A percentile compares a stretch with the other conserved stretches of the same genome.
phyloP scores from a whole-genome alignment of 768 basidiomycete genomes.

The Tylopilus balloui region DNA sequence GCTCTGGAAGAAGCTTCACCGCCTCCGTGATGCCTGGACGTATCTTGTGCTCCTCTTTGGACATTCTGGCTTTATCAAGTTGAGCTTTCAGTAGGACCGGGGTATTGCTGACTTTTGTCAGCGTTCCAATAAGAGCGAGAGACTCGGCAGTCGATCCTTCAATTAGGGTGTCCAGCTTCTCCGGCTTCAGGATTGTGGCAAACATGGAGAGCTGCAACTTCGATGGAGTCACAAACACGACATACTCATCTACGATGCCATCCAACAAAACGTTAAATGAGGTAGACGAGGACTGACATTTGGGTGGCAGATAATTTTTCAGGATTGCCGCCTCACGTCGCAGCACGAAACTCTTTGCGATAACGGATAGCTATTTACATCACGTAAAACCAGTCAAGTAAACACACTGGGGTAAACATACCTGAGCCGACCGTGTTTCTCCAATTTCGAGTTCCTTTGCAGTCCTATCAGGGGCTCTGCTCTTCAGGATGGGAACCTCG shows the following conservation, averaged over 20 bases:
- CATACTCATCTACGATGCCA: constrained; percentile 75
- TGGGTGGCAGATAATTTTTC: constrained; percentile 83
- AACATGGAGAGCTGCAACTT: constrained; percentile 79
- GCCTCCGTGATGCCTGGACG: constrained; percentile 56
- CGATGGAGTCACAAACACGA: constrained; percentile 94
- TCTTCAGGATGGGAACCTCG: constrained; percentile 82
- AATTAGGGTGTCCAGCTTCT: constrained; percentile 63
- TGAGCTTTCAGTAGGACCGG: constrained; percentile 84
- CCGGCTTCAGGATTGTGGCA: constrained; percentile 64
- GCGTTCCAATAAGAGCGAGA: constrained; percentile 69
- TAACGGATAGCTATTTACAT: constrained; percentile 51
- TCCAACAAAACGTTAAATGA: not conserved
- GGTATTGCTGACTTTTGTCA: constrained; percentile 91
- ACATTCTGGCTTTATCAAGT: constrained; percentile 53
- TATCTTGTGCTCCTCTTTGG: constrained; percentile 39
- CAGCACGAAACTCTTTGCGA: constrained; percentile 87
- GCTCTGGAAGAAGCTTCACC: constrained; percentile 54
- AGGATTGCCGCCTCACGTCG: constrained; percentile 82
- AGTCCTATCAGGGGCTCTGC: constrained; percentile 73
- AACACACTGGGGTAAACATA: constrained; percentile 26
- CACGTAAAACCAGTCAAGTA: not conserved
- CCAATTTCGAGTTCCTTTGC: constrained; percentile 73
- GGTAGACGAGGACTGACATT: constrained; percentile 50
- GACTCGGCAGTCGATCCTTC: constrained; percentile 72
- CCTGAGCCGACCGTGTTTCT: constrained; percentile 72